Conservation (phyloP, 257 asterid species). For the Solanum pimpinellifolium region DNA sequence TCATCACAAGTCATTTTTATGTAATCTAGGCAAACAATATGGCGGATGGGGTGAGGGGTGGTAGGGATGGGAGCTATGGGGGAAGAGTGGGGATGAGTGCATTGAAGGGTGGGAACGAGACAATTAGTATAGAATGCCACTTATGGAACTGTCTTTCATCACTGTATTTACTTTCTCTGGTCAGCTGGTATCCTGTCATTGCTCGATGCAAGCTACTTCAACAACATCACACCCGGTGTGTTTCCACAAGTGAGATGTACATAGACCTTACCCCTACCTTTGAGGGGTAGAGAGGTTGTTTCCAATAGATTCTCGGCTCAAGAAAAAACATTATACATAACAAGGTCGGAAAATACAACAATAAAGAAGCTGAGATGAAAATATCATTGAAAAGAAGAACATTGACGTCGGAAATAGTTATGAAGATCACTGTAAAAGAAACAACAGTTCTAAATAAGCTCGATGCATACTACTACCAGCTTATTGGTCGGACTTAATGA, state of each 20-base stretch:
- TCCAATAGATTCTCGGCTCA: background rate
- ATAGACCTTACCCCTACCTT: background rate
- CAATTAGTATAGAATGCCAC: background rate
- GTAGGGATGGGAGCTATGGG: background rate
- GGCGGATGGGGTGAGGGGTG: background rate
- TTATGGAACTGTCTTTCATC: background rate
- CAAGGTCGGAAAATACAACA: background rate
- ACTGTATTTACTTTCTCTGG: background rate
- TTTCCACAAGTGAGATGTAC: background rate
- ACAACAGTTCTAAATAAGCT: background rate
- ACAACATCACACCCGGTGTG: background rate
- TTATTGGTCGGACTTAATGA: background rate
- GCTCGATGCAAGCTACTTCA: background rate
- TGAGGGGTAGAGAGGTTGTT: background rate
- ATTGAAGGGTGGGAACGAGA: background rate
- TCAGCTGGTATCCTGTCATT: background rate
- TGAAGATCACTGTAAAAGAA: background rate
- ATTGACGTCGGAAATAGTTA: background rate
- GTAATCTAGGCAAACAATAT: background rate
- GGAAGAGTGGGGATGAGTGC: background rate
- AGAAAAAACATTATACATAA: background rate
- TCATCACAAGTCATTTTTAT: background rate
- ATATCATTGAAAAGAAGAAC: background rate
- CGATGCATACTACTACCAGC: background rate
- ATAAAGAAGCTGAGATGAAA: background rate